Percentiles rank a stretch among this genome's conserved stretches.
These are phyloP conservation scores for Diutina scorzettiae DNA, from an alignment of 1,139 yeast species.

Conservation along the genomic window DNA sequence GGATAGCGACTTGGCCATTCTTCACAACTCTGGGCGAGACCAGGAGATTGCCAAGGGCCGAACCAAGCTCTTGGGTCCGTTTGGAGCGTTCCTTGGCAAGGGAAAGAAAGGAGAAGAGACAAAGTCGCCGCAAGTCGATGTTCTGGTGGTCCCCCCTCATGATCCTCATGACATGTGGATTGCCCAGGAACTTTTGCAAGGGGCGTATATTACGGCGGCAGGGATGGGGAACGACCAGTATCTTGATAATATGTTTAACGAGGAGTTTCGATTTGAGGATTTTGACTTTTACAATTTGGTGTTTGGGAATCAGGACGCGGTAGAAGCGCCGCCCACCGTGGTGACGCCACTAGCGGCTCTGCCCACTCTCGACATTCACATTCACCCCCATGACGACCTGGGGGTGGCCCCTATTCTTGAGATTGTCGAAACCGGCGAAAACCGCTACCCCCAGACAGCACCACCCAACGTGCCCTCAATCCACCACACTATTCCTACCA, in stretches of 20 bases:
- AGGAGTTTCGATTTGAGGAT: background rate
- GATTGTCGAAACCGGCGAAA: slow-evolving; percentile 22
- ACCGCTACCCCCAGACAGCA: background rate
- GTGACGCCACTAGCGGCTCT: background rate
- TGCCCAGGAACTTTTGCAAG: slow-evolving; percentile 3
- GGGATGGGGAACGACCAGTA: slow-evolving; percentile 5
- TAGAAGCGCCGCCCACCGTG: too few species aligned
- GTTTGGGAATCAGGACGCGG: slow-evolving; percentile 20
- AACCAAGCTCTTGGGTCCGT: slow-evolving; percentile 63
- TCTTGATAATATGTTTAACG: slow-evolving; percentile 1
- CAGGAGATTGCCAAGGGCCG: background rate
- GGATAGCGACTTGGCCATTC: slow-evolving; percentile 55
- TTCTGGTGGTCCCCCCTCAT: background rate
- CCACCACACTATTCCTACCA: slow-evolving; percentile 34
- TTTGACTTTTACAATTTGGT: slow-evolving; percentile 26
- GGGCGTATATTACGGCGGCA: slow-evolving; percentile 3
- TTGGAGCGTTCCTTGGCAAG: slow-evolving; percentile 50
- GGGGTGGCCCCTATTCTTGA: slow-evolving; percentile 39
- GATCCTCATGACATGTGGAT: slow-evolving; percentile 1
- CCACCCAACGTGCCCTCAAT: slow-evolving; percentile 19
- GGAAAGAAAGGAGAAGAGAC: background rate
- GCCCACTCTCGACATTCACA: slow-evolving; percentile 7
- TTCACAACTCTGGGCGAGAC: slow-evolving; percentile 23
- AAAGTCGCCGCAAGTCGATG: background rate
- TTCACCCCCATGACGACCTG: slow-evolving; percentile 14